A percentile compares a stretch with the other conserved stretches of the same genome.
Evolutionary conservation across 139 green algal genomes (phyloP).

Genomic region (Micractinium conductrix): DNA sequence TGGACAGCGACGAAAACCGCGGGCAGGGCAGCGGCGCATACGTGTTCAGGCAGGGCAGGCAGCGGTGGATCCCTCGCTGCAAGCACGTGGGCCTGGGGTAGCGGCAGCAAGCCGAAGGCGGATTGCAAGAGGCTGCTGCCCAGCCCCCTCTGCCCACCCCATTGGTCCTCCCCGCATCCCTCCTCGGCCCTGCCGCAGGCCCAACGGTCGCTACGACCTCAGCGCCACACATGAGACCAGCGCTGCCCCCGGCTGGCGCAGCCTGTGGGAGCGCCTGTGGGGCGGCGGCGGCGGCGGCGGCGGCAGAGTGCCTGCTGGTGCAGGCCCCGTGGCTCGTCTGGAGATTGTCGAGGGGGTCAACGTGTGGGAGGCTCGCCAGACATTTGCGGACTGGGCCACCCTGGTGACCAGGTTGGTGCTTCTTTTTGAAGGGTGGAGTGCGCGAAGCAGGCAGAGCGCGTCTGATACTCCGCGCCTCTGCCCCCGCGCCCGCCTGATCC

Average conservation of each 20-base stretch:
- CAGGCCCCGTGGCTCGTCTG: constrained; percentile 24
- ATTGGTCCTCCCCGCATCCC: neutral
- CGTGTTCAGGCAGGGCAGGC: constrained; percentile 56
- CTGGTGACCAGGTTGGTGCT: constrained; percentile 53
- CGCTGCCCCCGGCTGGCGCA: neutral
- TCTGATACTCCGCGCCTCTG: too few species aligned
- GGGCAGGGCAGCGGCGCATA: constrained; percentile 65
- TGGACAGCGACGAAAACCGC: constrained; percentile 38
- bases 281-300: neutral
- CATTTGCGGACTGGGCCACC: constrained; percentile 54
- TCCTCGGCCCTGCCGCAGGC: constrained; percentile 42
- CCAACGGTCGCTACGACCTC: constrained; percentile 38
- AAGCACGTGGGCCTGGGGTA: neutral
- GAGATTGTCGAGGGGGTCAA: constrained; percentile 53
- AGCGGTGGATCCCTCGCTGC: neutral
- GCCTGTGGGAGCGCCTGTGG: neutral
- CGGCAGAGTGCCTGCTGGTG: neutral
- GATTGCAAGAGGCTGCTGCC: neutral
- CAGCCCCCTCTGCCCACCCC: neutral
- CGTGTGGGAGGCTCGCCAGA: constrained; percentile 67
- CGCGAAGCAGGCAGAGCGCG: too few species aligned
- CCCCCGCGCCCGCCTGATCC: too few species aligned
- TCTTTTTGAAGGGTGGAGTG: too few species aligned
- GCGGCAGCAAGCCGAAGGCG: neutral
- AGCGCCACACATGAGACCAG: neutral